Evolutionary conservation across 2,329 filamentous ascomycete genomes (phyloP).

Genomic region (Pseudocercospora vitis): DNA sequence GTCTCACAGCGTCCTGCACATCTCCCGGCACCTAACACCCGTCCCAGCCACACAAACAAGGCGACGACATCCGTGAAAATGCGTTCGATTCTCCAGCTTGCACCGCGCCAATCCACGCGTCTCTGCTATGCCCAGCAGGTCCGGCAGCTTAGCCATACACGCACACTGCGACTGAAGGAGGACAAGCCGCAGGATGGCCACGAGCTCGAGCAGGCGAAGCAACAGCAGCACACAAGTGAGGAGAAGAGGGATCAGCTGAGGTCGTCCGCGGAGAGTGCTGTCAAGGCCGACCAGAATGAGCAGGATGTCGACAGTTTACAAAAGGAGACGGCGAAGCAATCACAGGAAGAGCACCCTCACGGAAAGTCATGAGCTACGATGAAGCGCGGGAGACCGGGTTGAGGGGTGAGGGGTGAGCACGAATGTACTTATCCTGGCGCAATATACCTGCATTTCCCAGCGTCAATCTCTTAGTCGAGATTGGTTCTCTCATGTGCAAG

Average conservation of each 20-base stretch:
- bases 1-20: too few species aligned
- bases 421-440: too few species aligned
- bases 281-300: slow-evolving; percentile 46
- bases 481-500: too few species aligned
- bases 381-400: too few species aligned
- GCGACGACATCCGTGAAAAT: neutral
- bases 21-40: neutral
- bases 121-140: neutral
- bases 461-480: too few species aligned
- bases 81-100: neutral
- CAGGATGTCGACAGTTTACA: slow-evolving; percentile 48
- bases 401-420: too few species aligned
- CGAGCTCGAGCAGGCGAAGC: slow-evolving; percentile 46
- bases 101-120: neutral
- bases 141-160: slow-evolving; percentile 36
- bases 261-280: slow-evolving; percentile 42
- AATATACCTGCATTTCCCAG: too few species aligned
- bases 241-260: slow-evolving; percentile 46
- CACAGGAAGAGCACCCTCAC: slow-evolving; percentile 40
- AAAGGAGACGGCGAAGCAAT: slow-evolving; percentile 45
- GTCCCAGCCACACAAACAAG: neutral
- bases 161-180: slow-evolving; percentile 42
- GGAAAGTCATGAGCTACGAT: slow-evolving; percentile 4
- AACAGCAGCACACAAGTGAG: slow-evolving; percentile 46
- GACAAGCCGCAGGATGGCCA: slow-evolving; percentile 40